phyloP scores from a whole-genome alignment of 352 stramenopile species.

The Phytophthora citrophthora region DNA sequence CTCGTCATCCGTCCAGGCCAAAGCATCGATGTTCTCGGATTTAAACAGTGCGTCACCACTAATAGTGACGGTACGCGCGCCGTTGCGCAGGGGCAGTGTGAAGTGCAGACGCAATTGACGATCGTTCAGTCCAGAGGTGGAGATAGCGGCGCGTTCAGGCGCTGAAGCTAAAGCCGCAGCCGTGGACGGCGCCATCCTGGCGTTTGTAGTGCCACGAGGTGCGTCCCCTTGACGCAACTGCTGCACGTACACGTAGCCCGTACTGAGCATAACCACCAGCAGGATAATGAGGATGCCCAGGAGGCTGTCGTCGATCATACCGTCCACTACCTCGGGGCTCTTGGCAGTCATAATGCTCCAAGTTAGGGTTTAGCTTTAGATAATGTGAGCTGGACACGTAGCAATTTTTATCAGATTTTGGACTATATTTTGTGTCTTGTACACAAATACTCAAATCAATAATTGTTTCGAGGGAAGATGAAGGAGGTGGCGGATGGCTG shows the following conservation, averaged over 20 bases:
- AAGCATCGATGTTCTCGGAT: slow-evolving; percentile 15
- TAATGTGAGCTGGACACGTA: no score
- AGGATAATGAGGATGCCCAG: slow-evolving; percentile 74
- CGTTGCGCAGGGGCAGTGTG: slow-evolving; percentile 64
- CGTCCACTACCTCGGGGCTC: slow-evolving; percentile 54
- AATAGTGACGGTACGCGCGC: slow-evolving; percentile 72
- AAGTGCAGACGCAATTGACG: slow-evolving; percentile 64
- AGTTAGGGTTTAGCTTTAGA: no score
- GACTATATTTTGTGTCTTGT: slow-evolving; percentile 5
- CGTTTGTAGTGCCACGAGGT: neutral
- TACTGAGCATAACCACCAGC: slow-evolving; percentile 73
- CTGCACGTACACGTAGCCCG: slow-evolving; percentile 78
- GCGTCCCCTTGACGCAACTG: slow-evolving; percentile 47
- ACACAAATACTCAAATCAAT: slow-evolving; percentile 6
- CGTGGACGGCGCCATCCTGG: slow-evolving; percentile 19
- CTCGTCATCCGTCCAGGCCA: slow-evolving; percentile 60
- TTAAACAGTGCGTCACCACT: slow-evolving; percentile 63
- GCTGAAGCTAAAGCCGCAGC: slow-evolving; percentile 12
- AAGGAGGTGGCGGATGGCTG: slow-evolving; percentile 88
- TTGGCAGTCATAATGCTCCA: slow-evolving; percentile 37
- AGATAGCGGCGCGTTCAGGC: slow-evolving; percentile 30
- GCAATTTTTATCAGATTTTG: neutral
- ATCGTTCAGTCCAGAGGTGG: slow-evolving; percentile 51
- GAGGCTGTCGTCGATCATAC: slow-evolving; percentile 72
- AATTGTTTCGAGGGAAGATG: slow-evolving; percentile 39